Evolutionary conservation across 139 green algal genomes (phyloP), one percentile per base, ranked within the genome.

Genomic region (Micractinium sp.): DNA sequence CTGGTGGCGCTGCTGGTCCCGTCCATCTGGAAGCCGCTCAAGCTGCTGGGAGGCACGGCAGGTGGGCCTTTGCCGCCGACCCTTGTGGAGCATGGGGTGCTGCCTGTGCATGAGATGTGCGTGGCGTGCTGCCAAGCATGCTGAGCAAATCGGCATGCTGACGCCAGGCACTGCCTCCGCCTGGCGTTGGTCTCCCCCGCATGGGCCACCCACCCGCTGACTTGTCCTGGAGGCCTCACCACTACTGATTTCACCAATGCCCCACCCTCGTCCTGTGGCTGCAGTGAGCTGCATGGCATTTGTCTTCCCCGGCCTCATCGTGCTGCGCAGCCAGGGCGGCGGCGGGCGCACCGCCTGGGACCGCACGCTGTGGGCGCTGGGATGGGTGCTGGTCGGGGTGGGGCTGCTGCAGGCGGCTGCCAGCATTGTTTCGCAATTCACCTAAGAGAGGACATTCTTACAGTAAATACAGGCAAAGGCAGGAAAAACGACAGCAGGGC

Each of bases 1-100:
- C 20, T 82, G 85, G 47, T 88, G 19, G 85, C 85, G 7, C n/a
- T 88, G 71, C n/a, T 88, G 85, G 71, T 88, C 41, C 85, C 85
- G 31, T 73, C 41, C 33, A 75, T 88, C 7, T 82, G 69, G 85
- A 88, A 88, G 47, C 85, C 85, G 69, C 85, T 88, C 22, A 88
- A 88, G 85, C 85, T 82, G 47, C 41, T 88, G 41, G 85, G 85
- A 23, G 85, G 85, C 31, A 82, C 85, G 0, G 83, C 83, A 67
- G 83, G 83, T 81, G 47, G 36, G 60, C n/a, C 15, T 71, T 16
- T 29, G 63, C 47, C 9, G 47, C 47, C 47, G 5, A 9, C 47
- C 9, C 47, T 56, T 56, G 47, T 9, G 47, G 7, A 56, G 47
- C 47, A 56, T 56, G 47, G 47, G 9, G 47, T 56, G 5, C 7